Evolutionary conservation across 306 rosid species (phyloP).

Genomic region (Glycine tomentella): DNA sequence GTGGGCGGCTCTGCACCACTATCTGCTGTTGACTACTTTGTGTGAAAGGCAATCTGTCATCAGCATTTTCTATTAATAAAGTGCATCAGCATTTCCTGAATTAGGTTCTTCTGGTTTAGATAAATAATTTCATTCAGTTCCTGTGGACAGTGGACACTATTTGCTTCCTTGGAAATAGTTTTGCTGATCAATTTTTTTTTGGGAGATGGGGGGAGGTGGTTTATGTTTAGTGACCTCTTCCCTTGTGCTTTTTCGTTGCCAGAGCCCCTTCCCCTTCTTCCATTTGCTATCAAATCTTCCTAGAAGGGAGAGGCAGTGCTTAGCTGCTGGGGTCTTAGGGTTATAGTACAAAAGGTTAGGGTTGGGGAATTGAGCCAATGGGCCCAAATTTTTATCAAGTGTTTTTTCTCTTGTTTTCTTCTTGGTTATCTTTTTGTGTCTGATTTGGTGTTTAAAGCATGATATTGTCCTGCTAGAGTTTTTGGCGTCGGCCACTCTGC

Average conservation of each 20-base stretch:
- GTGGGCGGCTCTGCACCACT: neutral
- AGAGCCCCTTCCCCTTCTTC: neutral
- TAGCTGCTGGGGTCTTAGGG: neutral
- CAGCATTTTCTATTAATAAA: too few relatives aligned
- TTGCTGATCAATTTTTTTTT: neutral
- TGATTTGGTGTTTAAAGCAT: neutral
- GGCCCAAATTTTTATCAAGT: neutral
- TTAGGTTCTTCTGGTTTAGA: too few relatives aligned
- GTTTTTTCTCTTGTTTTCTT: neutral
- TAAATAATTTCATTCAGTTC: too few relatives aligned
- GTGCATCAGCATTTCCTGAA: too few relatives aligned
- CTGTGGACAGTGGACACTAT: too few relatives aligned
- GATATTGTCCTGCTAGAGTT: neutral
- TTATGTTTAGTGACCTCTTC: neutral
- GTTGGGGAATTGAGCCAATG: neutral
- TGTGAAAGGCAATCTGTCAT: too few relatives aligned
- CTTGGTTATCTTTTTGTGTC: neutral
- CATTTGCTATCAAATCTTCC: neutral
- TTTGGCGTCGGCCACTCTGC: neutral
- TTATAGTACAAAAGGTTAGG: neutral
- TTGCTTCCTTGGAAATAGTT: neutral
- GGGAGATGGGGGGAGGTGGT: neutral
- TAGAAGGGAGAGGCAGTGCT: neutral
- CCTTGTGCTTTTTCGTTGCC: neutral
- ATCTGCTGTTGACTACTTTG: neutral